phyloP scores from a whole-genome alignment of 768 basidiomycete genomes.

The Gloeopeniophorella convolvens region DNA sequence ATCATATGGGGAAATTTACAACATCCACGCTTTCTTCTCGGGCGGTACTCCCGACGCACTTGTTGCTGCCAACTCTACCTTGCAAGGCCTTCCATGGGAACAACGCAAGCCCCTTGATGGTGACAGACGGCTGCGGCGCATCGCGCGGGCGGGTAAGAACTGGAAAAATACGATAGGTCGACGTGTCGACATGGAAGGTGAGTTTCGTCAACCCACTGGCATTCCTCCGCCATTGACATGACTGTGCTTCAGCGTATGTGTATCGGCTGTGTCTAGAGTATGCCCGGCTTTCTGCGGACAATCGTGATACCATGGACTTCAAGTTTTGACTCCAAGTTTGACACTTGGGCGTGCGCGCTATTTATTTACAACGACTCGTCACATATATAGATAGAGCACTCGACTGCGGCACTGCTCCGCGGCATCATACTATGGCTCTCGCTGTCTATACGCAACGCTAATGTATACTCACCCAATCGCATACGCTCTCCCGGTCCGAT shows the following conservation, averaged over 20 bases:
- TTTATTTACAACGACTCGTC: too few species aligned
- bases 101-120: slow-evolving; percentile 45
- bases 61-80: slow-evolving; percentile 44
- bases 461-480: neutral
- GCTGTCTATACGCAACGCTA: neutral
- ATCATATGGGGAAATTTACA: slow-evolving; percentile 87
- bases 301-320: slow-evolving; percentile 64
- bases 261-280: slow-evolving; percentile 87
- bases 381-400: too few species aligned
- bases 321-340: neutral
- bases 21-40: slow-evolving; percentile 89
- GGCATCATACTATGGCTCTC: neutral
- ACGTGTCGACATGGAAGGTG: slow-evolving; percentile 89
- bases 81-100: slow-evolving; percentile 28
- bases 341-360: neutral
- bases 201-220: slow-evolving; percentile 24
- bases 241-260: slow-evolving; percentile 56
- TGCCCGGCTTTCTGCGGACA: slow-evolving; percentile 77
- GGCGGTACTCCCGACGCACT: slow-evolving; percentile 65
- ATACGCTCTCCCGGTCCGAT: too few species aligned
- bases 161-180: slow-evolving; percentile 86
- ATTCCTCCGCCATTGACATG: slow-evolving; percentile 13
- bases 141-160: slow-evolving; percentile 86
- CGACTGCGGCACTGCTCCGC: too few species aligned
- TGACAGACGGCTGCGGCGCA: slow-evolving; percentile 67